A percentile compares a stretch with the other conserved stretches of the same genome.
phyloP scores from a whole-genome alignment of 1,284 basidiomycete genomes.

The Boletus hoseneyae region DNA sequence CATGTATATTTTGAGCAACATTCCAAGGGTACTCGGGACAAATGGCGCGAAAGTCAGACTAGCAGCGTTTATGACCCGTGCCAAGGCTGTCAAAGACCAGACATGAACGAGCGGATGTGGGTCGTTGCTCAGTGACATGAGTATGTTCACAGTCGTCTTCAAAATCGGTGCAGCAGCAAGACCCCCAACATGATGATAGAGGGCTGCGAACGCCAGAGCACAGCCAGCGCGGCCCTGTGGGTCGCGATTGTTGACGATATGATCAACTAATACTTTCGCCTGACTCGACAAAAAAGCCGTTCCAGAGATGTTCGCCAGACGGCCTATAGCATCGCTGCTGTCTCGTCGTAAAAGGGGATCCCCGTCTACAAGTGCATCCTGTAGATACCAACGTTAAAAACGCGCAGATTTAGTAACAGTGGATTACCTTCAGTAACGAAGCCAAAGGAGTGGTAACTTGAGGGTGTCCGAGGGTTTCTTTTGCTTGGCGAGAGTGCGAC shows the following conservation, averaged over 20 bases:
- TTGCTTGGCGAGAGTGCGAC: slow-evolving; percentile 50
- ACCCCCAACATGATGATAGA: slow-evolving; percentile 91
- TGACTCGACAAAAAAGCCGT: slow-evolving; percentile 85
- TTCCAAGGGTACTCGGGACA: slow-evolving; percentile 84
- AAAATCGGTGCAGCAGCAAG: slow-evolving; percentile 91
- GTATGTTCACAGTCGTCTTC: slow-evolving; percentile 94
- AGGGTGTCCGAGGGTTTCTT: slow-evolving; percentile 66
- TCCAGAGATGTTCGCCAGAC: slow-evolving; percentile 81
- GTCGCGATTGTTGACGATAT: slow-evolving; percentile 95
- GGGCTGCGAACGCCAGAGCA: slow-evolving; percentile 90
- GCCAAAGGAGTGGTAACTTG: slow-evolving; percentile 71
- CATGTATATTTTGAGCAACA: slow-evolving; percentile 89
- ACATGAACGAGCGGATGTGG: slow-evolving; percentile 97
- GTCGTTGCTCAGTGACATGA: slow-evolving; percentile 94
- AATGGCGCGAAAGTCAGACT: slow-evolving; percentile 91
- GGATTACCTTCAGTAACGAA: slow-evolving; percentile 73
- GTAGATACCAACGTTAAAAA: slow-evolving; percentile 10
- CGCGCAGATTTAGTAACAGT: neutral
- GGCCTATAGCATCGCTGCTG: slow-evolving; percentile 90
- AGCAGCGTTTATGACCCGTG: slow-evolving; percentile 87
- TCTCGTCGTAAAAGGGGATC: slow-evolving; percentile 76
- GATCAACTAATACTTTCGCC: slow-evolving; percentile 90
- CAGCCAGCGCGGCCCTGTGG: slow-evolving; percentile 93
- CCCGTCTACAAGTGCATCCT: slow-evolving; percentile 82
- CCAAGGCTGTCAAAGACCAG: slow-evolving; percentile 85